Conservation (phyloP, 192 early-diverging fungal species). For the Allomyces macrogynus region DNA sequence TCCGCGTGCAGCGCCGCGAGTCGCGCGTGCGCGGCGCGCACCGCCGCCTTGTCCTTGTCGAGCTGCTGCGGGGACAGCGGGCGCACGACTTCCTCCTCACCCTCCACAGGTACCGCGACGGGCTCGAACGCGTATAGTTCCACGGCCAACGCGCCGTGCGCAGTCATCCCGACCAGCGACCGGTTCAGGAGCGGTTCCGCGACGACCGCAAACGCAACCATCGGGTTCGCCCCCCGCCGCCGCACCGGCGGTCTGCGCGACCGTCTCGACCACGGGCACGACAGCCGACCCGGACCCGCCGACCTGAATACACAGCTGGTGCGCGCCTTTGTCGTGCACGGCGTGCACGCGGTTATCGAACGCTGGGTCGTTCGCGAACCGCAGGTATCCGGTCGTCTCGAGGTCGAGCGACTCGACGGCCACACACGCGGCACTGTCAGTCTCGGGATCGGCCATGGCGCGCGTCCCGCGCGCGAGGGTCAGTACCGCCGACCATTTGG, state of each 20-base stretch:
- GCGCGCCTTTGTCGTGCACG: not conserved
- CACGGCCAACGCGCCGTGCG: not conserved
- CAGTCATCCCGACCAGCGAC: not conserved
- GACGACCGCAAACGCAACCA: not conserved
- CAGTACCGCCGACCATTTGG: not conserved
- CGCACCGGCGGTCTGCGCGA: not conserved
- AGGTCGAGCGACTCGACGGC: not conserved
- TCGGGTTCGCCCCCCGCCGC: not conserved
- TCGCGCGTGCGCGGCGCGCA: too few species aligned
- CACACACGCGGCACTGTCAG: not conserved
- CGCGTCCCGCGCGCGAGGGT: not conserved
- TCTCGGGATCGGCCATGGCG: not conserved
- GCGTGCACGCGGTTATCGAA: not conserved
- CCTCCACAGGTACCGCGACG: too few species aligned
- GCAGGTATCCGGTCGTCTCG: not conserved
- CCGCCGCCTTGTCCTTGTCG: too few species aligned
- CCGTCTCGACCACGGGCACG: not conserved
- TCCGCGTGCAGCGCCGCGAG: too few species aligned
- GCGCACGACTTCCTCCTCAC: too few species aligned
- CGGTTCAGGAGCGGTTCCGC: not conserved
- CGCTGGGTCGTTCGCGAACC: not conserved
- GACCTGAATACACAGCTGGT: not conserved
- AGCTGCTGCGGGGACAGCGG: too few species aligned
- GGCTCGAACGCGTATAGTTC: not conserved
- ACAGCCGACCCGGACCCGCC: not conserved